Base-by-base conservation (phyloP, 1,139 yeast genomes). In the Yamadazyma buinensis region DNA sequence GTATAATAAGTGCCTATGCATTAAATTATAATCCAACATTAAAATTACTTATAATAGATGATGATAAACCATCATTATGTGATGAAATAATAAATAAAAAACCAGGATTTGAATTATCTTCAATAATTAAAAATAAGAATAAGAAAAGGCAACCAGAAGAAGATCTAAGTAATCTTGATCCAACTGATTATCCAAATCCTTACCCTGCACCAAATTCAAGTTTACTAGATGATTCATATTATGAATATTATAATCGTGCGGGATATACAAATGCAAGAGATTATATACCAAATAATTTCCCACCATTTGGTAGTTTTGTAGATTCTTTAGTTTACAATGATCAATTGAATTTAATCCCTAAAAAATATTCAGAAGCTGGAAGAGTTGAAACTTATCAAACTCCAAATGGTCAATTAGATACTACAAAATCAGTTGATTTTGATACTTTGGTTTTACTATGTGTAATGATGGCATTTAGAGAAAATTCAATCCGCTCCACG, bases 301-400 rank as follows among this genome's bases (percentile, higher is more conserved):
- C 75, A 0, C 74, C 74, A 1, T 68, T 69, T 49, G 73, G 72
- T 2, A 43, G 48, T 3, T 62, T 58, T 33, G 55, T 51, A 32
- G 71, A 67, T 38, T 43, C 61, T 0, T 32, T 55, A n/a, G 35
- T 49, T n/a, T 59, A 57, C 34, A 37, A 39, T 12, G 43, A 45
- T 6, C 37, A 40, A 5, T 30, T 40, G 17, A 37, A 47, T 7
- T 28, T 59, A 2, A 37, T 64, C 3, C 72, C 72, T 11, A 64
- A 57, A 40, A 64, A 55, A 40, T 66, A 49, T 40, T 42, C 57
- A 9, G 72, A 66, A 33, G 45, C 51, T 9, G 73, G 70, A 4
- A 55, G 44, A 30, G 37, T 67, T 14, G 70, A 66, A 32, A 13
- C 60, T 5, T 69, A 69, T 40, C 72, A 67, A 39, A 11, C 7